These are phyloP conservation scores for Sphaerulina musiva DNA, from an alignment of 2,329 filamentous ascomycete genomes.

Conservation along the genomic window DNA sequence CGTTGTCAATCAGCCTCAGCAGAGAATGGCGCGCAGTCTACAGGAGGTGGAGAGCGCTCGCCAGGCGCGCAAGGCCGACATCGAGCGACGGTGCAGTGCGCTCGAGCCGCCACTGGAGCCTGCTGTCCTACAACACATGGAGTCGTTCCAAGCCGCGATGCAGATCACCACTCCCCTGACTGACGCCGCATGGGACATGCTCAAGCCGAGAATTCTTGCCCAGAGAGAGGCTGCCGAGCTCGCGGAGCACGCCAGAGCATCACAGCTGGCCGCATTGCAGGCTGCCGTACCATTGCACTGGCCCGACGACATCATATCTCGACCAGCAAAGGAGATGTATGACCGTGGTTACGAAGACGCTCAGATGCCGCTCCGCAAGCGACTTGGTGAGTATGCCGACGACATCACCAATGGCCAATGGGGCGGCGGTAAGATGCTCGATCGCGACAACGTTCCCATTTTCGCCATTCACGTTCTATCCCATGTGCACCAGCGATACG, in stretches of 20 bases:
- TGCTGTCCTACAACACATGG: conserved; percentile 60
- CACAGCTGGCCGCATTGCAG: conserved; percentile 36
- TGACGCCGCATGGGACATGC: conserved; percentile 61
- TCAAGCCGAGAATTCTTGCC: conserved; percentile 60
- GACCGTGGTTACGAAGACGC: conserved; percentile 66
- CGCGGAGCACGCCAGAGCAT: conserved; percentile 46
- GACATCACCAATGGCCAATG: conserved; percentile 61
- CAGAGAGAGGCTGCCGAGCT: conserved; percentile 61
- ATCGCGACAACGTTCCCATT: conserved; percentile 55
- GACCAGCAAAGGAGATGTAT: conserved; percentile 52
- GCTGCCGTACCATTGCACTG: conserved; percentile 44
- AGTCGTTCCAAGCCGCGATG: conserved; percentile 66
- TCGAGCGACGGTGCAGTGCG: conserved; percentile 59
- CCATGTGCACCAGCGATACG: conserved; percentile 51
- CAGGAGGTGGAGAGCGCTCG: conserved; percentile 60
- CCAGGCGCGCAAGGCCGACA: conserved; percentile 58
- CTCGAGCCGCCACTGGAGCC: conserved; percentile 60
- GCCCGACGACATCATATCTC: conserved; percentile 44
- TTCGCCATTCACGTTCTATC: conserved; percentile 68
- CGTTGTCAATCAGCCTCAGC: conserved; percentile 9
- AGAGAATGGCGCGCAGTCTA: conserved; percentile 47
- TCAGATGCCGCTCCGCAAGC: conserved; percentile 60
- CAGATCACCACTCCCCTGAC: conserved; percentile 62
- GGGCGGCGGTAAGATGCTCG: conserved; percentile 57
- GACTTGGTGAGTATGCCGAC: conserved; percentile 61